phyloP scores from a whole-genome alignment of 2,329 filamentous ascomycete genomes.

The Aureobasidium sp. region DNA sequence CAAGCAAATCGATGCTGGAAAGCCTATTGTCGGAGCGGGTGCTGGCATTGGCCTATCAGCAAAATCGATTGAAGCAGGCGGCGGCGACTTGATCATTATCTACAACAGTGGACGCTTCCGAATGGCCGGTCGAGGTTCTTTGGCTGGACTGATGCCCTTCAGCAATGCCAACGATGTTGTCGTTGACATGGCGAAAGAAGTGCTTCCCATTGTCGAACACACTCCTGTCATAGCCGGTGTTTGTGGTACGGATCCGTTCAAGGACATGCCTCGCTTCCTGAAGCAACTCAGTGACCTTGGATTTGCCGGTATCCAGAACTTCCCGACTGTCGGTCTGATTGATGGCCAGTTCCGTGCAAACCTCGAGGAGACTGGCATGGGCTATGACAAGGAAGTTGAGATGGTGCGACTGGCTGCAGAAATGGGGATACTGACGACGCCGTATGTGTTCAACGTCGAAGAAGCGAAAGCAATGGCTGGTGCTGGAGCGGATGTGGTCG shows the following conservation, averaged over 20 bases:
- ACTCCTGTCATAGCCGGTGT: constrained; percentile 64
- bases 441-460: constrained; percentile 60
- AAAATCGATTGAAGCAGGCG: constrained; percentile 62
- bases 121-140: constrained; percentile 63
- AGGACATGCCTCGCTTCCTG: constrained; percentile 54
- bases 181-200: constrained; percentile 61
- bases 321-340: constrained; percentile 64
- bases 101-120: constrained; percentile 67
- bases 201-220: constrained; percentile 56
- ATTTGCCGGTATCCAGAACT: constrained; percentile 66
- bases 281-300: constrained; percentile 53
- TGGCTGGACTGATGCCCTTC: constrained; percentile 65
- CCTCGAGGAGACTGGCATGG: constrained; percentile 67
- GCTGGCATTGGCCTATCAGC: constrained; percentile 64
- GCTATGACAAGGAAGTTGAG: constrained; percentile 58
- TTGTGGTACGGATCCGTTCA: constrained; percentile 64
- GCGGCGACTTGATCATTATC: constrained; percentile 62
- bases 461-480: constrained; percentile 56
- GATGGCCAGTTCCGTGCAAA: constrained; percentile 61
- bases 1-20: constrained; percentile 47
- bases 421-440: constrained; percentile 58
- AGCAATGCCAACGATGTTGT: constrained; percentile 64
- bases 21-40: constrained; percentile 60
- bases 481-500: constrained; percentile 60
- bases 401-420: constrained; percentile 55